Percentiles rank a stretch among this genome's conserved stretches.
These are phyloP conservation scores for Fusarium liriodendri DNA, from an alignment of 2,329 filamentous ascomycete species.

Conservation along the genomic window DNA sequence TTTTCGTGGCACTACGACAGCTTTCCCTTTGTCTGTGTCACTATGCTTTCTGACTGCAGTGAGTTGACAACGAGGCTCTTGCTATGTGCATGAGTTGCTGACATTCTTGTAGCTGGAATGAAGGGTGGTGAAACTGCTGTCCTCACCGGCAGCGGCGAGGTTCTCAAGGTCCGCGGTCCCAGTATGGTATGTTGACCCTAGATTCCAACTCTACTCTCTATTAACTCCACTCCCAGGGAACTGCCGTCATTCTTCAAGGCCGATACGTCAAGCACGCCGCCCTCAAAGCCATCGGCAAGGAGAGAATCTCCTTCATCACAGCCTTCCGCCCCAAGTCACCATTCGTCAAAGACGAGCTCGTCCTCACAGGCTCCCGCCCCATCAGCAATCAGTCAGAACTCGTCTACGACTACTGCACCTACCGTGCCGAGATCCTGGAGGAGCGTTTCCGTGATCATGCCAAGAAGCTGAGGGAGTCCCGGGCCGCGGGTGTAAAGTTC, in stretches of 20 bases:
- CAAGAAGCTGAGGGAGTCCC: conserved; percentile 20
- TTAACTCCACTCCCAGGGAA: conserved; percentile 57
- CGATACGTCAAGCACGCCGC: conserved; percentile 75
- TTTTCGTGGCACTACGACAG: conserved; percentile 72
- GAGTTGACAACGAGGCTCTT: conserved; percentile 25
- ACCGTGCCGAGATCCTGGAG: conserved; percentile 55
- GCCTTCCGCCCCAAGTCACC: conserved; percentile 71
- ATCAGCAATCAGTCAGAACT: conserved; percentile 55
- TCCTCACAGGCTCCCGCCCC: conserved; percentile 68
- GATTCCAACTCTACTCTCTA: background rate
- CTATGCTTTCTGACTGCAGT: conserved; percentile 72
- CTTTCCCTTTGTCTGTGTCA: conserved; percentile 77
- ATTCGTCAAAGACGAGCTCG: conserved; percentile 67
- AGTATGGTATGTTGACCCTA: conserved; percentile 61
- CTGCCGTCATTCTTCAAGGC: conserved; percentile 73
- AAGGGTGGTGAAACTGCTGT: conserved; percentile 73
- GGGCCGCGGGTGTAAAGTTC: conserved; percentile 25
- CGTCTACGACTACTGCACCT: conserved; percentile 19
- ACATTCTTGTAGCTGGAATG: conserved; percentile 54
- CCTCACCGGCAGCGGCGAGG: conserved; percentile 62
- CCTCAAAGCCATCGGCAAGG: conserved; percentile 66
- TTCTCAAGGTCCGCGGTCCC: conserved; percentile 69
- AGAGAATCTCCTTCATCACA: conserved; percentile 75
- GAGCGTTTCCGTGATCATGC: conserved; percentile 55
- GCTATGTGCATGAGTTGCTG: background rate